Base-by-base conservation (phyloP, 192 early-diverging fungal genomes). In the Jimgerdemannia flammicorona region DNA sequence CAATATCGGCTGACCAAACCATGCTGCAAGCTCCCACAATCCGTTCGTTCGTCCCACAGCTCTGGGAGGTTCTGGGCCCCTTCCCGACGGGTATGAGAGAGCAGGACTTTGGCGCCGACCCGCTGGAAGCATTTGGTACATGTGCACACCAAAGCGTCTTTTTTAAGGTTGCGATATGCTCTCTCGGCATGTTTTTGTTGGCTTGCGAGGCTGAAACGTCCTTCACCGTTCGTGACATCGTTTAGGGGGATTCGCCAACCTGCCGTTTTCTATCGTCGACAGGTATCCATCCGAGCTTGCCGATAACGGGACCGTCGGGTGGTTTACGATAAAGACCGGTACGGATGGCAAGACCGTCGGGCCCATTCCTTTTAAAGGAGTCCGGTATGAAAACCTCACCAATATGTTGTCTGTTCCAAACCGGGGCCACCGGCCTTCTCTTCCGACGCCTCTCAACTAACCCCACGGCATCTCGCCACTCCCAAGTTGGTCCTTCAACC, bases 211-310 rank as follows among this genome's bases (percentile, higher is more conserved):
- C 44, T 70, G 54, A 19, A 7, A 29, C 29, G 29, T 1, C 29
- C 29, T 29, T 29, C 29, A 29, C 1, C 29, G 29, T 29, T 29
- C 29, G 29, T 29, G 29, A 29, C 29, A 29, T 29, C 29, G 29
- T 29, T 29, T 29, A 92, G 92, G 92, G 66, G 93, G 93, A 2
- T 91, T 93, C 59, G 75, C 81, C 66, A 73, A 75, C n/a, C 75
- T 94, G 3, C 59, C 78, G 9, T 93, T 83, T 75, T 85, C 84
- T 2, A 44, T 68, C 1, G 49, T 75, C 7, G 85, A 81, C 40
- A 66, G 70, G 29, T 94, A 85, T 77, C 89, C 91, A 6, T 93
- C 92, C 3, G 93, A 94, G 70, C 72, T 94, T 8, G 91, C 82
- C 1, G 80, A 83, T 59, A 83, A 83, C 43, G 92, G 91, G 0